Conservation (phyloP, 2,329 filamentous ascomycete genomes). For the Trichoderma lentiforme region DNA sequence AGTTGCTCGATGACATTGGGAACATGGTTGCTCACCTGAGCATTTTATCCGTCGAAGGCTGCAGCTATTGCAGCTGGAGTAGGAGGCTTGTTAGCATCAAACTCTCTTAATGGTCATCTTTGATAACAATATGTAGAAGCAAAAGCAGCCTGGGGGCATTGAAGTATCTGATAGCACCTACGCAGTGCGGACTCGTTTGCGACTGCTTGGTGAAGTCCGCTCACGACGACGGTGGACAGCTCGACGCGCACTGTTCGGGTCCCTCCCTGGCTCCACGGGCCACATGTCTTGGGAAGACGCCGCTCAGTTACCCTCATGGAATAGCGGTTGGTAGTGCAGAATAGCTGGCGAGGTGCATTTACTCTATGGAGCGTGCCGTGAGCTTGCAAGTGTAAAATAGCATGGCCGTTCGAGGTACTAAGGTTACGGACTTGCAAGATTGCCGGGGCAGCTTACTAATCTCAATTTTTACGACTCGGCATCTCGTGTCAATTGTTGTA, state of each 20-base stretch:
- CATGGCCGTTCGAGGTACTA: neutral
- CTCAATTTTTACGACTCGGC: no score
- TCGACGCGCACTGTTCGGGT: neutral
- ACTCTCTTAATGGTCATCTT: neutral
- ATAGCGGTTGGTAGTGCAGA: neutral
- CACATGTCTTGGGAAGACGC: neutral
- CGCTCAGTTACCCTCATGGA: neutral
- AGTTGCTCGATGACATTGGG: neutral
- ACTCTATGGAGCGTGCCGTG: neutral
- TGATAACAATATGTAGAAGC: neutral
- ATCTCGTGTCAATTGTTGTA: no score
- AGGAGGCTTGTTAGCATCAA: neutral
- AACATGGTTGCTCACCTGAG: neutral
- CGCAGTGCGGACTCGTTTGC: neutral
- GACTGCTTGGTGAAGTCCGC: neutral
- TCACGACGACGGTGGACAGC: neutral
- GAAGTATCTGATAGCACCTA: neutral
- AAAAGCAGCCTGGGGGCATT: neutral
- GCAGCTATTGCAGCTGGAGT: neutral
- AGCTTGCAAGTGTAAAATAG: neutral
- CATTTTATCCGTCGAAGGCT: neutral
- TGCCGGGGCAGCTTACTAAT: no score
- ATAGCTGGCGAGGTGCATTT: neutral
- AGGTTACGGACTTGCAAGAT: neutral
- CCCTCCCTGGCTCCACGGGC: neutral